Percentiles rank a stretch among this genome's conserved stretches.
Evolutionary conservation across 2,329 filamentous ascomycete species (phyloP).

Genomic region (Blastomyces silverae): DNA sequence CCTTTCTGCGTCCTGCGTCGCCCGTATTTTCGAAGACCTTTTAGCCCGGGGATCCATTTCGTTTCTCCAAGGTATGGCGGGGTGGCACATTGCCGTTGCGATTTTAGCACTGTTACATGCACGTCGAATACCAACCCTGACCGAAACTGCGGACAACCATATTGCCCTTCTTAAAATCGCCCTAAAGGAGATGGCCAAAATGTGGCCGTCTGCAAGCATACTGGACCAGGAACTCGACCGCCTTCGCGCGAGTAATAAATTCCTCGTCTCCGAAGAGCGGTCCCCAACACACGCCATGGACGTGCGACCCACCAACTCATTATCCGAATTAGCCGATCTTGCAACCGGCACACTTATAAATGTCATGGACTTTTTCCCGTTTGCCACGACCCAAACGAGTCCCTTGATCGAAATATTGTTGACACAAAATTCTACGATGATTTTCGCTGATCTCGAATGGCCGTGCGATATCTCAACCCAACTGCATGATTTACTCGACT

Average conservation of each 20-base stretch:
- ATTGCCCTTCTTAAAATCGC: constrained; percentile 31
- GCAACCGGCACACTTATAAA: constrained; percentile 25
- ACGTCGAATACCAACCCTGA: constrained; percentile 29
- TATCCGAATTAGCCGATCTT: constrained; percentile 15
- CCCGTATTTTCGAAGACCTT: constrained; percentile 37
- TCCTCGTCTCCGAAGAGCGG: constrained; percentile 13
- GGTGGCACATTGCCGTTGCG: constrained; percentile 41
- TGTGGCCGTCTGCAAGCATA: constrained; percentile 37
- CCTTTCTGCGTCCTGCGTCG: constrained; percentile 37
- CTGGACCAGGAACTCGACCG: constrained; percentile 32
- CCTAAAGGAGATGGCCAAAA: constrained; percentile 30
- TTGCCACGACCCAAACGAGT: constrained; percentile 31
- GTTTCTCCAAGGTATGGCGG: constrained; percentile 41
- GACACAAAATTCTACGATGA: constrained; percentile 16
- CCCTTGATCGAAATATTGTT: constrained; percentile 27
- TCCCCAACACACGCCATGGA: constrained; percentile 20
- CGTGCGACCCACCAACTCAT: constrained; percentile 17
- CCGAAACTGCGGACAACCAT: constrained; percentile 31
- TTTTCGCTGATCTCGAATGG: constrained; percentile 14
- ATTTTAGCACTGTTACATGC: constrained; percentile 41
- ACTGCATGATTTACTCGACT: constrained; percentile 9
- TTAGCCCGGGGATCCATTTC: constrained; percentile 36
- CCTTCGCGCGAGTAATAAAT: constrained; percentile 20
- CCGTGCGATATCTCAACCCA: constrained; percentile 11
- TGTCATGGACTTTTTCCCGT: constrained; percentile 34